Evolutionary conservation across 1,139 yeast species (phyloP).

Genomic region (Hansenula lynferdii): DNA sequence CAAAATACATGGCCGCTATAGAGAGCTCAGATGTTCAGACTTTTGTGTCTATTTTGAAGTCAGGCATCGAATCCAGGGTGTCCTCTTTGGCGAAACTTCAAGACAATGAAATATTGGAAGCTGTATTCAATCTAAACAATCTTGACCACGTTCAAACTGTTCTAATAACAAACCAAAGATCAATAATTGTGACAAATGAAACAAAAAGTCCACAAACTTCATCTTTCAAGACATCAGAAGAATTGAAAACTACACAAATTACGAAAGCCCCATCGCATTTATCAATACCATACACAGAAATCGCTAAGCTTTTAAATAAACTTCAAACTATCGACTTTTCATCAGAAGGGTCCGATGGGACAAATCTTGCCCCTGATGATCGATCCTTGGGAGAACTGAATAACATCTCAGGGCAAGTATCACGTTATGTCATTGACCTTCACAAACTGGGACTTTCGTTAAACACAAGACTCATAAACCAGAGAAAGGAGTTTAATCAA

Average conservation of each 20-base stretch:
- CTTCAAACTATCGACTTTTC: slow-evolving; percentile 3
- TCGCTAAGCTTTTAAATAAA: slow-evolving; percentile 5
- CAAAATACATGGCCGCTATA: background rate
- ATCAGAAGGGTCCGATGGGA: slow-evolving; percentile 17
- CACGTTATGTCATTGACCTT: slow-evolving; percentile 21
- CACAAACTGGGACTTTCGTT: slow-evolving; percentile 25
- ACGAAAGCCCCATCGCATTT: too few species aligned
- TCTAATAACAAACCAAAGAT: background rate
- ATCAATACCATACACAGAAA: background rate
- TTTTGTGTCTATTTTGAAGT: too few species aligned
- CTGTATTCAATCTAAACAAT: background rate
- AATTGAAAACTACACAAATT: too few species aligned
- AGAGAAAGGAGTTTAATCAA: slow-evolving; percentile 24
- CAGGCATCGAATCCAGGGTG: background rate
- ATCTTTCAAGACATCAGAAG: too few species aligned
- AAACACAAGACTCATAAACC: slow-evolving; percentile 12
- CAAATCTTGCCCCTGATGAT: slow-evolving; percentile 23
- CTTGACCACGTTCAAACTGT: background rate
- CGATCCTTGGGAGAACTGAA: slow-evolving; percentile 22
- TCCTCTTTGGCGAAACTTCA: background rate
- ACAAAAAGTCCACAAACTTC: too few species aligned
- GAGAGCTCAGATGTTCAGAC: background rate
- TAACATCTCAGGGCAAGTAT: slow-evolving; percentile 21
- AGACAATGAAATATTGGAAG: background rate
- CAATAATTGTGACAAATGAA: too few species aligned